phyloP scores from a whole-genome alignment of 106 monocot genomes.

The Dendrobium nobile region DNA sequence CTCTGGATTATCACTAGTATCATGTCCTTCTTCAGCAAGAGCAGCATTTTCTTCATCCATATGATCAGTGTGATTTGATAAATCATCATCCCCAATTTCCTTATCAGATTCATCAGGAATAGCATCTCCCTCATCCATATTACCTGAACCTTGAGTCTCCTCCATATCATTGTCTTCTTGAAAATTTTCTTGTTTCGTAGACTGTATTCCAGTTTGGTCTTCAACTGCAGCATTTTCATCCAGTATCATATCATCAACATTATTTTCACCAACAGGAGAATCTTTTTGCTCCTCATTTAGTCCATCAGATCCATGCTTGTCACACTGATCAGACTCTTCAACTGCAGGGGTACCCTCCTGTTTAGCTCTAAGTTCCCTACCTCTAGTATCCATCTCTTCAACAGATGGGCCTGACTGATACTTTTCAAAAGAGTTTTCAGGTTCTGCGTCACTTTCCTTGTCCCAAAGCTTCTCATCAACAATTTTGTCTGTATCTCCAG shows the following conservation, averaged over 20 bases:
- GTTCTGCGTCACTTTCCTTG: constrained; percentile 50
- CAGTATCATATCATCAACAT: constrained; percentile 21
- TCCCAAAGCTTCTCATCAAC: constrained; percentile 75
- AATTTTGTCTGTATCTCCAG: constrained; percentile 37
- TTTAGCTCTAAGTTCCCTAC: constrained; percentile 71
- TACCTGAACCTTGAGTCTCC: constrained; percentile 30
- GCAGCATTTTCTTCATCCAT: constrained; percentile 22
- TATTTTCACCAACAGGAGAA: constrained; percentile 24
- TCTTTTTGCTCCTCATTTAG: constrained; percentile 13
- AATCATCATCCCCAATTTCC: constrained; percentile 35
- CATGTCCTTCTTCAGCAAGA: constrained; percentile 15
- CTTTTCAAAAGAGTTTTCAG: constrained; percentile 49
- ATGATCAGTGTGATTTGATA: constrained; percentile 17
- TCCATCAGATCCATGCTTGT: constrained; percentile 19
- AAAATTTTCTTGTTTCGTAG: constrained; percentile 34
- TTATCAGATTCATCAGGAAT: constrained; percentile 21
- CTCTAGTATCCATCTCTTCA: constrained; percentile 42
- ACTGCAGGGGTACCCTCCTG: constrained; percentile 28
- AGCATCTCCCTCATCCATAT: constrained; percentile 18
- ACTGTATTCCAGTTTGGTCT: constrained; percentile 46
- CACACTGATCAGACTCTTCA: constrained; percentile 36
- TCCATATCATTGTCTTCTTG: constrained; percentile 29
- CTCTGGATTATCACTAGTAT: constrained; percentile 17
- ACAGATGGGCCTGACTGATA: constrained; percentile 72
- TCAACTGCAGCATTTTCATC: constrained; percentile 46